Evolutionary conservation across 306 rosid species (phyloP), one percentile per base, ranked within the genome.

Genomic region (Clitoria ternatea): DNA sequence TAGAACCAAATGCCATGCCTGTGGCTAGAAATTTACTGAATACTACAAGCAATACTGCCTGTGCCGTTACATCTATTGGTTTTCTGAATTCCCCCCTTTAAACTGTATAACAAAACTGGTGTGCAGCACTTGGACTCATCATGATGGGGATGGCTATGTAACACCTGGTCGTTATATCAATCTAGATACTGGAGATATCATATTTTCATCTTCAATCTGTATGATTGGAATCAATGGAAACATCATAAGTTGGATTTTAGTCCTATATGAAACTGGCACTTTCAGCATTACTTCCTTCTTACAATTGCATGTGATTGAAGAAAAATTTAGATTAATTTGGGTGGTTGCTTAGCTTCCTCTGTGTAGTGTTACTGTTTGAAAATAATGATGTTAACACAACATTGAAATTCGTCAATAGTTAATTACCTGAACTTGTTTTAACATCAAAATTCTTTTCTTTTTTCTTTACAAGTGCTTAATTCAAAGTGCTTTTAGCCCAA

Each of bases 101-200:
- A 61, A 56, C 24, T 39, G n/a, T 75, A 44, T 29, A 42, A 67
- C 54, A 45, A 66, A 24, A 54, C 26, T 65, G 32, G 53, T 53
- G 26, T 39, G 43, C 7, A 12, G 23, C 15, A 53, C 42, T 69
- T 23, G 61, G 27, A 15, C 12, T 47, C 74, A 67, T 66, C 33
- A 13, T 66, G 26, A 27, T 52, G n/a, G 56, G 35, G 26, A 18
- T 50, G 47, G 12, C 35, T n/a, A 10, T 45, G 49, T 35, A 18
- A 13, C 35, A 9, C 27, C 19, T 24, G 11, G 55, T 47, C 12
- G 35, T 57, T 45, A 35, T 55, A 35, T 55, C 43, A 32, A 24
- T 35, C 8, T 45, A 36, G 23, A 15, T 30, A 14, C 8, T 45
- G 24, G 23, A 15, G 42, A 14, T 54, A n/a, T 56, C 23, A 2